Evolutionary conservation across 805 yeast genomes (phyloP).

Genomic region (Candida verbasci): DNA sequence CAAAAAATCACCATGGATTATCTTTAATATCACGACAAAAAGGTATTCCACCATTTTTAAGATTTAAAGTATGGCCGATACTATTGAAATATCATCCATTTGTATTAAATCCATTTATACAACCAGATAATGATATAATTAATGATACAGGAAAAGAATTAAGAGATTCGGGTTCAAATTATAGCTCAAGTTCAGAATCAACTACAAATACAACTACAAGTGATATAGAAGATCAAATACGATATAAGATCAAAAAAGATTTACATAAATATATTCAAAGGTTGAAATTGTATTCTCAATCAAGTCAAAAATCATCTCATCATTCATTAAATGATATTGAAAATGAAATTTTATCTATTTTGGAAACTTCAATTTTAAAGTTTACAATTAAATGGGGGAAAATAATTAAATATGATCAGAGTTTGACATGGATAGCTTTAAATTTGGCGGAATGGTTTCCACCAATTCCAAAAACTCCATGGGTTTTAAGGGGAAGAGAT

Average conservation of each 20-base stretch:
- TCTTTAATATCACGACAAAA: constrained; percentile 77
- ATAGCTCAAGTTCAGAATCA: not conserved
- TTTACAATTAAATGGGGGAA: constrained; percentile 79
- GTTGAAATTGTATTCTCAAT: constrained; percentile 24
- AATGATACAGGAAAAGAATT: too few relatives aligned
- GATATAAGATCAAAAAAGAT: constrained; percentile 47
- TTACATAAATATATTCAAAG: constrained; percentile 56
- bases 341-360: constrained; percentile 46
- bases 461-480: constrained; percentile 49
- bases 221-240: constrained; percentile 18
- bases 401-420: constrained; percentile 71
- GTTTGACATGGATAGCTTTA: constrained; percentile 83
- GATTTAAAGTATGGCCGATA: constrained; percentile 83
- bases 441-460: constrained; percentile 90
- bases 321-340: constrained; percentile 38
- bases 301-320: too few relatives aligned
- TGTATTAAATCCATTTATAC: constrained; percentile 69
- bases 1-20: constrained; percentile 66
- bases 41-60: constrained; percentile 79
- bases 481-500: constrained; percentile 55
- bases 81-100: constrained; percentile 79
- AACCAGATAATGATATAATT: constrained; percentile 46
- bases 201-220: not conserved
- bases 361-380: constrained; percentile 57
- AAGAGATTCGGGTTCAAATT: not conserved